Percentiles rank a stretch among this genome's conserved stretches.
Conservation (phyloP, 192 early-diverging fungal genomes). For the Gamsiella multidivaricata region DNA sequence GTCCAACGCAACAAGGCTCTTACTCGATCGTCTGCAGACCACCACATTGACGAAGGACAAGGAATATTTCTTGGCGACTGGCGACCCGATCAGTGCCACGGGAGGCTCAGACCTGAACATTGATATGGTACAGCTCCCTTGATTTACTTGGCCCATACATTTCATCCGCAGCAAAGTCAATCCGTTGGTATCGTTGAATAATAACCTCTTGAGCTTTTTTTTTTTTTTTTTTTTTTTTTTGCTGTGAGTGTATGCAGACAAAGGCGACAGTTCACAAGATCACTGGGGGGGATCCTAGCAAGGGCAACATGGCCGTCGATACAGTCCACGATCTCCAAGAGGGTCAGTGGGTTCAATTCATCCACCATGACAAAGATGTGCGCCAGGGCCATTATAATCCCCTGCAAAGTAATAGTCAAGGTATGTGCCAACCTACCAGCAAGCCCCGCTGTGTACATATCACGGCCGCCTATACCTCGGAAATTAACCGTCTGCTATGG, state of each 20-base stretch:
- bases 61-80: slow-evolving; percentile 63
- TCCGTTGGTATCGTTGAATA: neutral
- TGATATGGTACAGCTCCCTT: slow-evolving; percentile 28
- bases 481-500: no score
- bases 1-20: slow-evolving; percentile 57
- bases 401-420: neutral
- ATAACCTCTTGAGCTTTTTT: neutral
- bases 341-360: slow-evolving; percentile 64
- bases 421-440: neutral
- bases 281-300: slow-evolving; percentile 65
- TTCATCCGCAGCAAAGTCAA: neutral
- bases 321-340: slow-evolving; percentile 59
- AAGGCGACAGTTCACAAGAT: slow-evolving; percentile 55
- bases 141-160: neutral
- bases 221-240: neutral
- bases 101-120: slow-evolving; percentile 8
- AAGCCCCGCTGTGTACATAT: no score
- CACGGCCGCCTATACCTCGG: no score
- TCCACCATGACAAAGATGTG: slow-evolving; percentile 15
- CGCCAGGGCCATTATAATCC: slow-evolving; percentile 22
- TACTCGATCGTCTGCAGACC: slow-evolving; percentile 57
- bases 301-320: slow-evolving; percentile 69
- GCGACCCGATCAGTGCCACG: slow-evolving; percentile 1
- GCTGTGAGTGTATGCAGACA: no score
- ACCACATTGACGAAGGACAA: slow-evolving; percentile 61